These are phyloP conservation scores for Scheffersomyces amazonensis DNA, from an alignment of 805 yeast species.

Conservation along the genomic window DNA sequence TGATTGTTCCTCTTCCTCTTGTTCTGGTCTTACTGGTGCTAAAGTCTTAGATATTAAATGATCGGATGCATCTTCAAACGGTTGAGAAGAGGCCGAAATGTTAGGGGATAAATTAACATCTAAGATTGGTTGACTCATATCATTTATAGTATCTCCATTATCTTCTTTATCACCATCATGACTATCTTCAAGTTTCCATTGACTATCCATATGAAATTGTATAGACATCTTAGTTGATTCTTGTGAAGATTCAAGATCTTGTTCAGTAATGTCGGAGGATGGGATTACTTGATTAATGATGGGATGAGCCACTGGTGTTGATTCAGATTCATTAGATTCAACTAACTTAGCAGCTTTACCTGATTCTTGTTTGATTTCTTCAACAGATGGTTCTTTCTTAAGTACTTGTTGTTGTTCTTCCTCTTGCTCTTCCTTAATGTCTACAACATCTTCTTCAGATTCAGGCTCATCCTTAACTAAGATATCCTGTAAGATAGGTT, in stretches of 20 bases:
- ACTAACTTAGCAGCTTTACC: background rate
- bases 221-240: slow-evolving; percentile 19
- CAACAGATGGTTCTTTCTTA: background rate
- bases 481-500: background rate
- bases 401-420: background rate
- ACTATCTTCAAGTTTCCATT: slow-evolving; percentile 37
- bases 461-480: background rate
- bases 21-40: slow-evolving; percentile 15
- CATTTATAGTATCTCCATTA: slow-evolving; percentile 23
- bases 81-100: slow-evolving; percentile 9
- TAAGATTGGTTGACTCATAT: slow-evolving; percentile 5
- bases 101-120: slow-evolving; percentile 13
- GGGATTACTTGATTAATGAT: background rate
- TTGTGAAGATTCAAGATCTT: slow-evolving; percentile 1
- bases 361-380: slow-evolving; percentile 5
- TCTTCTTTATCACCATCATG: slow-evolving; percentile 39
- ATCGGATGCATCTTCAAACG: slow-evolving; percentile 18
- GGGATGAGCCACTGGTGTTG: background rate
- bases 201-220: slow-evolving; percentile 30
- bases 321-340: background rate
- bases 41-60: slow-evolving; percentile 12
- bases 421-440: slow-evolving; percentile 2
- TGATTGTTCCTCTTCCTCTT: slow-evolving; percentile 1
- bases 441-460: background rate
- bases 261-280: background rate